Evolutionary conservation across 163 green algal species (phyloP).

Genomic region (Scenedesmus sp.): DNA sequence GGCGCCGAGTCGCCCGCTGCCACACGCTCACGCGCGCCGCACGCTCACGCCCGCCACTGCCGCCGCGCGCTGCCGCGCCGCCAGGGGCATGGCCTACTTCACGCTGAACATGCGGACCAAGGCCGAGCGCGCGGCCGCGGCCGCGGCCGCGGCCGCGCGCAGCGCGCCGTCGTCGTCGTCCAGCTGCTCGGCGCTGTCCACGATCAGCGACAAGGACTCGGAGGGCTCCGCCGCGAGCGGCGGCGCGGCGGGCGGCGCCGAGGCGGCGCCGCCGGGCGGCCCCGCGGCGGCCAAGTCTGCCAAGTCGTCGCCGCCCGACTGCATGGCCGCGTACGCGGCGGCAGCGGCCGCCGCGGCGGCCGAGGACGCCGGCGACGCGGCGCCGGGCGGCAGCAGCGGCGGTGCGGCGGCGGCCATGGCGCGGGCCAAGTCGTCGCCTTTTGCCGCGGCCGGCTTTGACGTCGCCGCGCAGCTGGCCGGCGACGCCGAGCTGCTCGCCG

Average conservation of each 20-base stretch:
- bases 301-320: conserved; percentile 17
- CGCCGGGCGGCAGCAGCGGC: background rate
- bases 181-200: background rate
- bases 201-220: no score
- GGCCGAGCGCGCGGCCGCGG: background rate
- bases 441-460: conserved; percentile 7
- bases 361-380: background rate
- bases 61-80: no score
- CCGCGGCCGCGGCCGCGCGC: no score
- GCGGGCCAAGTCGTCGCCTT: conserved; percentile 27
- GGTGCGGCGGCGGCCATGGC: no score
- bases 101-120: conserved; percentile 30
- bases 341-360: background rate
- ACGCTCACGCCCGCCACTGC: no score
- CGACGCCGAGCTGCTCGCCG: conserved; percentile 22
- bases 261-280: background rate
- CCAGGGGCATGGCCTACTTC: conserved; percentile 38
- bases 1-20: no score
- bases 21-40: no score
- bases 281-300: conserved; percentile 12
- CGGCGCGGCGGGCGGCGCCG: background rate
- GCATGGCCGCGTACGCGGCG: no score
- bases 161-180: background rate
- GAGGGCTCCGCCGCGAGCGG: conserved; percentile 15
- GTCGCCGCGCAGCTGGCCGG: conserved; percentile 19